Evolutionary conservation across 2,329 filamentous ascomycete genomes (phyloP).

Genomic region (Alternaria ventricosa): DNA sequence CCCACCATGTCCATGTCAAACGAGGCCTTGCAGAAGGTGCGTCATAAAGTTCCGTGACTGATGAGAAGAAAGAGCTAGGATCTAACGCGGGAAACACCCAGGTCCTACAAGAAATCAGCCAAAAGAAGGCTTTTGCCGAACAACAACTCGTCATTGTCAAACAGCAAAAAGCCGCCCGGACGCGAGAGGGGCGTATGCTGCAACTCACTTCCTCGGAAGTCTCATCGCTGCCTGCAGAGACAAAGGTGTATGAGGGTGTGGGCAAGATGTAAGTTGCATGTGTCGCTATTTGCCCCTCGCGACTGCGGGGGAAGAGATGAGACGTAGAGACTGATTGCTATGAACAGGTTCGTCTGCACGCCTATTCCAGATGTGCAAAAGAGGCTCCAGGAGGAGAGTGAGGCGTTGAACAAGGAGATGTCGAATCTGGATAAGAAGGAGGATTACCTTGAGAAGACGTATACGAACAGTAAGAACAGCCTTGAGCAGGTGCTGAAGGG

Average conservation of each 20-base stretch:
- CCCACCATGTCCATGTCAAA: slow-evolving; percentile 87
- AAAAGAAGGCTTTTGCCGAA: slow-evolving; percentile 84
- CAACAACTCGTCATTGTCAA: slow-evolving; percentile 90
- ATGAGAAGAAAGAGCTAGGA: too few species aligned
- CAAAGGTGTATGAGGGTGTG: slow-evolving; percentile 89
- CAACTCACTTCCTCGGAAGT: slow-evolving; percentile 88
- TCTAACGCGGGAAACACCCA: slow-evolving; percentile 47
- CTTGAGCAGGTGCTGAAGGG: slow-evolving; percentile 83
- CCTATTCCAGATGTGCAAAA: slow-evolving; percentile 75
- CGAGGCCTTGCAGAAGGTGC: slow-evolving; percentile 89
- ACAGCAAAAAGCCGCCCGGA: slow-evolving; percentile 82
- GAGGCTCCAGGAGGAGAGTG: slow-evolving; percentile 76
- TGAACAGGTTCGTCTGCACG: slow-evolving; percentile 82
- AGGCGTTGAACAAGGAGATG: slow-evolving; percentile 78
- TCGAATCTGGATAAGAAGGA: slow-evolving; percentile 85
- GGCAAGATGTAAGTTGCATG: slow-evolving; percentile 80
- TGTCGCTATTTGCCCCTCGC: background rate
- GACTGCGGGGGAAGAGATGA: background rate
- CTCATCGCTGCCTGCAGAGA: slow-evolving; percentile 73
- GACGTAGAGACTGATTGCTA: background rate
- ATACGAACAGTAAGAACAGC: slow-evolving; percentile 90
- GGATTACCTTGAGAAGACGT: slow-evolving; percentile 91
- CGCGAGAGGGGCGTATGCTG: slow-evolving; percentile 85
- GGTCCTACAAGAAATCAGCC: slow-evolving; percentile 93
- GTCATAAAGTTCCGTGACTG: too few species aligned